Evolutionary conservation across 495 filamentous ascomycete species (phyloP).

Genomic region (Neurospora cerealis): DNA sequence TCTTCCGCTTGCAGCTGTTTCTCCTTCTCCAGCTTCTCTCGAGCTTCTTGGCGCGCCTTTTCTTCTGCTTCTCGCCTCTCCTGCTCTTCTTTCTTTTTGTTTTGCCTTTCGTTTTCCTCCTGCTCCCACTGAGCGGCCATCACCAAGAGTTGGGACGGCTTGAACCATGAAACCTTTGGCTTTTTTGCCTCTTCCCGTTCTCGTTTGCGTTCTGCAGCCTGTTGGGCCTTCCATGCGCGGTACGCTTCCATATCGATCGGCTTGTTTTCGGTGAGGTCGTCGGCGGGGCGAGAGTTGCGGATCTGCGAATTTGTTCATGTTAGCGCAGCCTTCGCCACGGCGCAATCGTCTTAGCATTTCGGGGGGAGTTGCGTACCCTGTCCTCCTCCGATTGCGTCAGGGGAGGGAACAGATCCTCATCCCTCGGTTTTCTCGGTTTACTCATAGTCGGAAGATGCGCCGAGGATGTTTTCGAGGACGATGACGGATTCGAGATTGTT

Average conservation of each 20-base stretch:
- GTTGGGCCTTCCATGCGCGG: not conserved
- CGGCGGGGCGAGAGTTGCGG: not conserved
- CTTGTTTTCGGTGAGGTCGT: not conserved
- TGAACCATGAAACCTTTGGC: not conserved
- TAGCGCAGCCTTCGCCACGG: not conserved
- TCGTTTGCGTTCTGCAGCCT: not conserved
- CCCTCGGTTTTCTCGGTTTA: not conserved
- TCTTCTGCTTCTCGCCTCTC: not conserved
- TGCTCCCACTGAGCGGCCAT: not conserved
- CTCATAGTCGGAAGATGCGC: not conserved
- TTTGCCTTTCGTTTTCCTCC: not conserved
- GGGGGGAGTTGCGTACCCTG: not conserved
- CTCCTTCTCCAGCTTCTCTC: constrained; percentile 9
- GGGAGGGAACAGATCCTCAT: not conserved
- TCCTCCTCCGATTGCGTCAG: not conserved
- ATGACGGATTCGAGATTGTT: not conserved
- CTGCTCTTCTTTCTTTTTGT: not conserved
- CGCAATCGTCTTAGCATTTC: not conserved
- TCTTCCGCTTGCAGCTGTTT: not conserved
- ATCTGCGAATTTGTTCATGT: not conserved
- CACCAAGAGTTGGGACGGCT: not conserved
- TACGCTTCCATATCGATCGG: not conserved
- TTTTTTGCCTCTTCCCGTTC: not conserved
- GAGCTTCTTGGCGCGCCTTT: constrained; percentile 3
- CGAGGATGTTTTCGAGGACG: not conserved